Evolutionary conservation across 176 grass and related monocot genomes (phyloP), one percentile per base, ranked within the genome.

Genomic region (Oryza meridionalis): DNA sequence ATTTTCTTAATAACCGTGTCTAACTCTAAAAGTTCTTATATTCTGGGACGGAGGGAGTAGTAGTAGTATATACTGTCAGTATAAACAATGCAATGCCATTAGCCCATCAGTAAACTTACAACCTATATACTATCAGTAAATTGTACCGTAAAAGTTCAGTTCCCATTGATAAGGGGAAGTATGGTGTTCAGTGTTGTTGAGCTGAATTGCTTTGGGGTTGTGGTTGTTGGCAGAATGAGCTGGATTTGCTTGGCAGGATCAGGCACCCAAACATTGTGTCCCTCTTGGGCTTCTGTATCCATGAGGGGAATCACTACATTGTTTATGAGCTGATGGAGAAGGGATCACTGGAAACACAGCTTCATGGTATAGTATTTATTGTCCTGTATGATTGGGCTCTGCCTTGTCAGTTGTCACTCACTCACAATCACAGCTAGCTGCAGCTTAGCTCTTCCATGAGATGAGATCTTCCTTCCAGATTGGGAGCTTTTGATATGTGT

Each of bases 251-350:
- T 29, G 88, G 89, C 62, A 94, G 84, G 82, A 99, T 99, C 85
- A 80, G 93, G 50, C 96, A 99, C 91, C 91, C 96, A 0, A 96
- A 99, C 85, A 96, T 99, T 68, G 86, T 99, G 67, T 92, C 96
- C n/a, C 88, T 99, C 63, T 75, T 99, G 90, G 93, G 96, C 10
- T 99, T 94, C 82, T 99, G 93, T 71, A 76, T 96, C 80, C 86
- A 91, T 84, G 90, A 82, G 77, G 90, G 84, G 33, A 87, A 85
- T 49, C 87, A 85, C 58, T 89, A 94, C 59, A 85, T 99, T 82
- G 88, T 99, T 84, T 99, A 99, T 55, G 93, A 99, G 83, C 90
- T 99, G 65, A 96, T 99, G 96, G 87, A 95, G 81, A 96, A 94
- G 68, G 93, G 96, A 83, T 99, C 96, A 73, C 67, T 99, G 78